phyloP scores from a whole-genome alignment of 1,139 yeast species.

The Martiniozyma asiatica region DNA sequence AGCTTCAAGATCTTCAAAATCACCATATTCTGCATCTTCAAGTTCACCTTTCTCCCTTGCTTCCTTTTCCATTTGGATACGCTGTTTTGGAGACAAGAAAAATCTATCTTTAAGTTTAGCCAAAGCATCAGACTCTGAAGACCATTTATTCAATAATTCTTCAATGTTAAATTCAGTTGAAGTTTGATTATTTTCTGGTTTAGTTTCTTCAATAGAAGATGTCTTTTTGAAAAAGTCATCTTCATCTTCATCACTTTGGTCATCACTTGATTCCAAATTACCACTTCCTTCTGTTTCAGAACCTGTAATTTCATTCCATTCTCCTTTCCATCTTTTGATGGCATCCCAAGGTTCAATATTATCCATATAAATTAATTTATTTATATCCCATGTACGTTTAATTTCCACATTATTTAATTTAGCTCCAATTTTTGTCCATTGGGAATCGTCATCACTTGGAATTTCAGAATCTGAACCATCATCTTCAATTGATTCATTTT shows the following conservation, averaged over 20 bases:
- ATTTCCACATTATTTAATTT: conserved; percentile 28
- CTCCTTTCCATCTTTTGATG: conserved; percentile 60
- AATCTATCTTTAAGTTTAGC: conserved; percentile 44
- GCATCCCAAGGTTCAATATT: conserved; percentile 69
- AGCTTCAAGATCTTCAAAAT: conserved; percentile 44
- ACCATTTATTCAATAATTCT: conserved; percentile 43
- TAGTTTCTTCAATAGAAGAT: conserved; percentile 11
- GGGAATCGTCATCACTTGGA: conserved; percentile 20
- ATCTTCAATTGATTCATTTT: conserved; percentile 29
- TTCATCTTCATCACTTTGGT: conserved; percentile 38
- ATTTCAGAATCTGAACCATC: conserved; percentile 33
- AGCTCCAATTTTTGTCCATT: conserved; percentile 26
- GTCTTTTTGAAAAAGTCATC: conserved; percentile 57
- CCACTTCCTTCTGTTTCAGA: conserved; percentile 24
- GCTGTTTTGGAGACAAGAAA: conserved; percentile 52
- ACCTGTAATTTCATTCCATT: conserved; percentile 20
- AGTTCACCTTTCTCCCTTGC: conserved; percentile 25
- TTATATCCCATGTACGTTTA: conserved; percentile 61
- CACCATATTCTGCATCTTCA: conserved; percentile 43
- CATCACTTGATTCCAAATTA: conserved; percentile 17
- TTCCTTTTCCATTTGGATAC: conserved; percentile 19
- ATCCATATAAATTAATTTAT: conserved; percentile 67
- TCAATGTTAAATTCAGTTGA: conserved; percentile 33
- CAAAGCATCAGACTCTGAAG: conserved; percentile 28
- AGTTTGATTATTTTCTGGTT: conserved; percentile 17